phyloP scores from a whole-genome alignment of 805 yeast genomes.

The Candida argentea region DNA sequence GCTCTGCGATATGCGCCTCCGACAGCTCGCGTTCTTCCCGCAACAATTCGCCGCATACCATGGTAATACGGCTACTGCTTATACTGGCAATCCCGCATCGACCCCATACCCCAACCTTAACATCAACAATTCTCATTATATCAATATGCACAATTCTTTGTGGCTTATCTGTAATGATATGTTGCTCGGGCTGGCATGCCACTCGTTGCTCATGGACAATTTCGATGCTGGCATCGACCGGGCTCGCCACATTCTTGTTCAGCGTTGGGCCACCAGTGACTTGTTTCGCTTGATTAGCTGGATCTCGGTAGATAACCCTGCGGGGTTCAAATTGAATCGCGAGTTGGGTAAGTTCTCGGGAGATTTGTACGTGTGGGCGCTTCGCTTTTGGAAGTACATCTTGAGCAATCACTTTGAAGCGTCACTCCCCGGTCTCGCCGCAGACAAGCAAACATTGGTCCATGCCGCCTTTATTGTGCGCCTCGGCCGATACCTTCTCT shows the following conservation, averaged over 20 bases:
- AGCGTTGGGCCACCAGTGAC: constrained; percentile 33
- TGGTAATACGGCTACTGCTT: too few relatives aligned
- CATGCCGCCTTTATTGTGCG: constrained; percentile 5
- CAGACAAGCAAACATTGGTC: constrained; percentile 2
- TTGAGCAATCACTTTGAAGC: constrained; percentile 5
- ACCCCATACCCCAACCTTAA: constrained; percentile 27
- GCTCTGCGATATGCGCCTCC: constrained; percentile 60
- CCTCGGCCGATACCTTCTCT: too few relatives aligned
- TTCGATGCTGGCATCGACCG: constrained; percentile 10
- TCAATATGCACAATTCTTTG: constrained; percentile 71
- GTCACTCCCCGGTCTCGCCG: not conserved
- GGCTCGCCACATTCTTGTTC: constrained; percentile 21
- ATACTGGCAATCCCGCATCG: too few relatives aligned
- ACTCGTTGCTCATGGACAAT: constrained; percentile 32
- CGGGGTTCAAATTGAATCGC: constrained; percentile 84
- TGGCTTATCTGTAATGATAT: constrained; percentile 85
- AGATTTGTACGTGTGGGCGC: constrained; percentile 77
- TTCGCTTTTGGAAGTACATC: constrained; percentile 48
- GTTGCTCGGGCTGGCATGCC: constrained; percentile 57
- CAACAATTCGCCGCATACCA: constrained; percentile 59
- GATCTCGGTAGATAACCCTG: constrained; percentile 77
- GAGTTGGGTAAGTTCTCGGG: constrained; percentile 82
- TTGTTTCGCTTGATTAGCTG: constrained; percentile 46
- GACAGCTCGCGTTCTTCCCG: constrained; percentile 72
- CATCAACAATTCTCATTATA: constrained; percentile 44